Evolutionary conservation across 1,284 basidiomycete genomes (phyloP).

Genomic region (Trichosporon faecale): DNA sequence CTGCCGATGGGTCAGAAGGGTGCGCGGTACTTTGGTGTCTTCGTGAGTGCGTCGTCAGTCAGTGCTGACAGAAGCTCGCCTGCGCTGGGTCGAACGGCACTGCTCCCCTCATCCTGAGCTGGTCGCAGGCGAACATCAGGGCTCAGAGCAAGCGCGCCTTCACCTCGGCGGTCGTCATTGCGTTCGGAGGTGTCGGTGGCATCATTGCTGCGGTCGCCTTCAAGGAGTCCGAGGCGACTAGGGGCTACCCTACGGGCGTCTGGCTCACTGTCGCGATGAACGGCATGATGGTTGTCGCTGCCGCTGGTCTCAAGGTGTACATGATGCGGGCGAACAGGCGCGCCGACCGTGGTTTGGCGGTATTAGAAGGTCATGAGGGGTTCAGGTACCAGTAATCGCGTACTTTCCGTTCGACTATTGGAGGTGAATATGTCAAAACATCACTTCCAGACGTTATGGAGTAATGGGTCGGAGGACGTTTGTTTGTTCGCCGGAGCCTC

Average conservation of each 20-base stretch:
- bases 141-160: conserved; percentile 50
- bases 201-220: conserved; percentile 48
- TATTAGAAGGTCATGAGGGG: not conserved
- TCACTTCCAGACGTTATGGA: not conserved
- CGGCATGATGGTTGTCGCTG: not conserved
- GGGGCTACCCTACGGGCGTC: conserved; percentile 26
- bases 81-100: not conserved
- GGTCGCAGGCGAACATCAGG: conserved; percentile 52
- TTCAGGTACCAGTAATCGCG: conserved; percentile 11
- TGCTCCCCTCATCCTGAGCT: conserved; percentile 39
- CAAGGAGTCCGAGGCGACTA: conserved; percentile 33
- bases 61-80: not conserved
- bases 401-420: too few species aligned
- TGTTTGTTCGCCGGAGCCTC: not conserved
- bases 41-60: conserved; percentile 24
- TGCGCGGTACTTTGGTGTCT: conserved; percentile 50
- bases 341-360: not conserved
- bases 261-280: not conserved
- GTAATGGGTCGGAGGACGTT: not conserved
- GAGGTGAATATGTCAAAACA: too few species aligned
- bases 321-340: not conserved
- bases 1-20: conserved; percentile 27
- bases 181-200: conserved; percentile 53
- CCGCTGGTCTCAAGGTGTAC: not conserved
- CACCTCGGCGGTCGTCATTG: conserved; percentile 49